phyloP scores from a whole-genome alignment of 2,329 filamentous ascomycete genomes.

The Sporothrix sp. region DNA sequence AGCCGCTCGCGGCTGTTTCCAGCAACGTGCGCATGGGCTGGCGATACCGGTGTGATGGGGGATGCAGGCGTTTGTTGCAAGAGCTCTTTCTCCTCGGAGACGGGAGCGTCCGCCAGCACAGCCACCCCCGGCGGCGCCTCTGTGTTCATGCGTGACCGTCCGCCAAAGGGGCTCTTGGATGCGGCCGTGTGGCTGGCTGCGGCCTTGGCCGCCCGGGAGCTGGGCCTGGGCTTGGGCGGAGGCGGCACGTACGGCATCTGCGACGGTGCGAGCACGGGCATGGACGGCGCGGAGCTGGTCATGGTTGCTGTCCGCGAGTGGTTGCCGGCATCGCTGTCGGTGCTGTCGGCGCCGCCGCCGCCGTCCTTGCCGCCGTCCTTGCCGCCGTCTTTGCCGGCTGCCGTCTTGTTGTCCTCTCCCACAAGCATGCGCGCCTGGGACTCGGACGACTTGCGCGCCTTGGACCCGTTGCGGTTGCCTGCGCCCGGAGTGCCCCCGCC shows the following conservation, averaged over 20 bases:
- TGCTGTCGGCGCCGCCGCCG: neutral
- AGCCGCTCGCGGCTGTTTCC: neutral
- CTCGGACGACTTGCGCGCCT: slow-evolving; percentile 10
- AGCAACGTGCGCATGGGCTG: neutral
- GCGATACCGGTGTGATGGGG: neutral
- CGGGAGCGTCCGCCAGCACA: slow-evolving; percentile 1
- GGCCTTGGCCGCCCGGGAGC: neutral
- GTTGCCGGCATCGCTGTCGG: neutral
- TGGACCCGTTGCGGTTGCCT: neutral
- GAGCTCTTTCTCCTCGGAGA: neutral
- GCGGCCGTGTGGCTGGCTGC: neutral
- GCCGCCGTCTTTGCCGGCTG: neutral
- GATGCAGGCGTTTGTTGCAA: too few relatives aligned
- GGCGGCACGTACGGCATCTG: neutral
- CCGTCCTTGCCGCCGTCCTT: neutral
- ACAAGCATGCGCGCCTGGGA: slow-evolving; percentile 8
- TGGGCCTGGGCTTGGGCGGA: neutral
- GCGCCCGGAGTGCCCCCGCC: neutral
- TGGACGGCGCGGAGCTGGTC: neutral
- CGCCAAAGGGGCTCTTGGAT: neutral
- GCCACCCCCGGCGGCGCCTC: neutral
- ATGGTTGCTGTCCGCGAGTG: neutral
- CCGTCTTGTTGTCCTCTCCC: neutral
- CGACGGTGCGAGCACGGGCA: slow-evolving; percentile 1
- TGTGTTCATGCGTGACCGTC: neutral